phyloP scores from a whole-genome alignment of 352 stramenopile genomes.

The Pythium apleroticum region DNA sequence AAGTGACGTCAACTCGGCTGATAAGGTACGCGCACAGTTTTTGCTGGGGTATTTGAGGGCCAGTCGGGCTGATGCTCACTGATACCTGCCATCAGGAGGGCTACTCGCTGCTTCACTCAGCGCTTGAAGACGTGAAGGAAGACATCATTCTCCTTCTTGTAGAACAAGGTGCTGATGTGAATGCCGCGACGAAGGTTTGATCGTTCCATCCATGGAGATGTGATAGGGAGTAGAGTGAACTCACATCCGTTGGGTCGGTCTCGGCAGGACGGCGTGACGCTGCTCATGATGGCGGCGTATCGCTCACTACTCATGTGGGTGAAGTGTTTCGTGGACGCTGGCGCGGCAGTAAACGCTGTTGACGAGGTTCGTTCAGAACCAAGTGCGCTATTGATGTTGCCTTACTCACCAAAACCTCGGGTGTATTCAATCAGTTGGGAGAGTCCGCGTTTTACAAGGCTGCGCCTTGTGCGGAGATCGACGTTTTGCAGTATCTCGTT shows the following conservation, averaged over 20 bases:
- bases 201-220: too few relatives aligned
- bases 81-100: neutral
- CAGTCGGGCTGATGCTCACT: too few relatives aligned
- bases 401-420: too few relatives aligned
- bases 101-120: neutral
- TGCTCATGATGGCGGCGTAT: neutral
- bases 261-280: neutral
- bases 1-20: neutral
- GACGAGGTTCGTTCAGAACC: too few relatives aligned
- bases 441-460: neutral
- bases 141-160: neutral
- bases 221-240: neutral
- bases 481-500: neutral
- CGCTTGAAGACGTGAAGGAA: neutral
- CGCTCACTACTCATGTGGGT: neutral
- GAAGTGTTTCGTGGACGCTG: neutral
- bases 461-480: neutral
- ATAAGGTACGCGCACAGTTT: neutral
- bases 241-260: neutral
- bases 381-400: too few relatives aligned
- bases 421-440: too few relatives aligned
- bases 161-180: neutral
- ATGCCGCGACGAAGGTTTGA: slow-evolving; percentile 6
- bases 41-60: too few relatives aligned
- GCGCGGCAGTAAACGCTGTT: neutral